A percentile compares a stretch with the other conserved stretches of the same genome.
These are phyloP conservation scores for Cystobasidium onofrii DNA, from an alignment of 768 basidiomycete species.

Conservation along the genomic window DNA sequence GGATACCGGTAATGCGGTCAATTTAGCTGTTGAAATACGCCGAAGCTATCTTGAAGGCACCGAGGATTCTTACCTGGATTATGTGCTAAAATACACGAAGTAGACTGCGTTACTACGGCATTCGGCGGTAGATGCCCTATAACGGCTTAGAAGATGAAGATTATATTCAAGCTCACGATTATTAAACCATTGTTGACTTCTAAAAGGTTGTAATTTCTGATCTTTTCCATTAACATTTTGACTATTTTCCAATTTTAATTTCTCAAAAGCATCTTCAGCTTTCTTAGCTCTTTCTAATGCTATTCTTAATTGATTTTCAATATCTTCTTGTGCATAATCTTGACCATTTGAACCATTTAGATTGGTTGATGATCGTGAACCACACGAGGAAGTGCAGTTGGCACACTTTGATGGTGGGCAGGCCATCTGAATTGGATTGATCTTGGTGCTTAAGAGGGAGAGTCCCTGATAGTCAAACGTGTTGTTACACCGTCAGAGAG, in stretches of 20 bases:
- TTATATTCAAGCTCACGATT: slow-evolving; percentile 13
- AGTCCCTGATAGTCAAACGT: no score
- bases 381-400: neutral
- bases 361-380: slow-evolving; percentile 3
- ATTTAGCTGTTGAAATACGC: neutral
- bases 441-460: no score
- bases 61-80: neutral
- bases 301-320: neutral
- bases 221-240: slow-evolving; percentile 14
- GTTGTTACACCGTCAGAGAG: no score
- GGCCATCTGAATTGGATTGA: no score
- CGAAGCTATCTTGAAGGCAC: neutral
- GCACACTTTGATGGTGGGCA: slow-evolving; percentile 11
- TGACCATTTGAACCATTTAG: neutral
- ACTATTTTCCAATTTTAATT: slow-evolving; percentile 11
- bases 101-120: neutral
- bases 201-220: slow-evolving; percentile 11
- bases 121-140: no score
- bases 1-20: neutral
- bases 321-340: neutral
- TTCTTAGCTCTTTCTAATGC: slow-evolving; percentile 5
- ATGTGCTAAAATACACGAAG: neutral
- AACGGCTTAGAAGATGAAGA: no score
- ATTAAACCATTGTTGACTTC: slow-evolving; percentile 30
- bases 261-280: slow-evolving; percentile 27